Evolutionary conservation across 192 early-diverging fungal genomes (phyloP).

Genomic region (Gryganskiella cystojenkinii): DNA sequence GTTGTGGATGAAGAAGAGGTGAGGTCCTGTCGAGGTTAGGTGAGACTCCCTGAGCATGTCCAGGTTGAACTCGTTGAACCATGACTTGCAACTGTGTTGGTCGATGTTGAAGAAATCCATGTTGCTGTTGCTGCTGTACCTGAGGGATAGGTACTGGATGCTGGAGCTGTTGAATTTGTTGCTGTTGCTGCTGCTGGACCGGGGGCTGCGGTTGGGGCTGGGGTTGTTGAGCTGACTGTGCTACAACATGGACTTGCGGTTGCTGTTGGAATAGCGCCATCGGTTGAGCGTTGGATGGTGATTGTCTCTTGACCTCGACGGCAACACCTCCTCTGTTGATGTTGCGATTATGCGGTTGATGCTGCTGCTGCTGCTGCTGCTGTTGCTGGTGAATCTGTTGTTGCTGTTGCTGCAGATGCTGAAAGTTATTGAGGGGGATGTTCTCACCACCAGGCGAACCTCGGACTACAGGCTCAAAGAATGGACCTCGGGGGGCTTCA

Average conservation of each 20-base stretch:
- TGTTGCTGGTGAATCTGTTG: constrained; percentile 1
- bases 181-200: not conserved
- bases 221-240: not conserved
- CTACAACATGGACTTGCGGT: too few relatives aligned
- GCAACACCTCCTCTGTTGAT: too few relatives aligned
- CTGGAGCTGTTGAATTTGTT: not conserved
- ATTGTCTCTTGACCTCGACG: too few relatives aligned
- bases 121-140: not conserved
- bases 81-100: not conserved
- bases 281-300: too few relatives aligned
- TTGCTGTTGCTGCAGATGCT: constrained; percentile 11
- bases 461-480: constrained; percentile 17
- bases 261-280: too few relatives aligned
- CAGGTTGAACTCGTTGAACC: not conserved
- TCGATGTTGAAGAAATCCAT: not conserved
- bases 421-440: constrained; percentile 12
- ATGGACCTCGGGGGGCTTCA: constrained; percentile 12
- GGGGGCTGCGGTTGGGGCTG: constrained; percentile 4
- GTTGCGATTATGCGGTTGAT: too few relatives aligned
- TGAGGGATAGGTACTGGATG: not conserved
- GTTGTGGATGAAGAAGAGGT: not conserved
- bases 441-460: not conserved
- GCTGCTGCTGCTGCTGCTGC: not conserved
- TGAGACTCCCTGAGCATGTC: constrained; percentile 5
- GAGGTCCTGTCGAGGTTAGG: constrained; percentile 9